Evolutionary conservation across 805 yeast genomes (phyloP).

Genomic region (Diddensiella caesifluorescens): DNA sequence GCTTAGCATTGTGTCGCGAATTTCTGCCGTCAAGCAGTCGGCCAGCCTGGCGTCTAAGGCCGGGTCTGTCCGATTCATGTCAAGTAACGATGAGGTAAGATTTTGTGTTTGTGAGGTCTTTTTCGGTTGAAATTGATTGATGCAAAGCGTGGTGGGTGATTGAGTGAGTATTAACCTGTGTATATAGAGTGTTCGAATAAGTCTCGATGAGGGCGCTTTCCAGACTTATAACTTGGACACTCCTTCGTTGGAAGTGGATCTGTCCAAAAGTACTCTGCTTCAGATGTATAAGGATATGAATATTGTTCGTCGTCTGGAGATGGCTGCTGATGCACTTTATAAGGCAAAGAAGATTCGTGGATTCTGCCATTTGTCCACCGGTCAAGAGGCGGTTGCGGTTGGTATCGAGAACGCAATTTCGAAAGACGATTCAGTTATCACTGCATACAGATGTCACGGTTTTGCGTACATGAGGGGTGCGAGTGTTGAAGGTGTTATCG

Average conservation of each 20-base stretch:
- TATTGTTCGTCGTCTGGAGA: constrained; percentile 87
- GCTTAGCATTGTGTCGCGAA: neutral
- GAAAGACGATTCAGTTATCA: constrained; percentile 79
- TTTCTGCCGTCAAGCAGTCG: constrained; percentile 1
- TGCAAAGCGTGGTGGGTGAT: too few relatives aligned
- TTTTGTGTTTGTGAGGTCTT: neutral
- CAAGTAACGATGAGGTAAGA: neutral
- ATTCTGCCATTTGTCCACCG: constrained; percentile 96
- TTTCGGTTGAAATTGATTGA: neutral
- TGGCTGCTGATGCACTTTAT: constrained; percentile 97
- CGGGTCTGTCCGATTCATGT: neutral
- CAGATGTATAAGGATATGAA: constrained; percentile 97
- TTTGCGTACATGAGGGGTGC: constrained; percentile 96
- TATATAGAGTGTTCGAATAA: constrained; percentile 23
- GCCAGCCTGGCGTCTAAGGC: neutral
- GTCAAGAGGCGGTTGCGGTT: constrained; percentile 98
- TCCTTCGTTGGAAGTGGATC: constrained; percentile 68
- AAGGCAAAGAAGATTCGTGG: constrained; percentile 99
- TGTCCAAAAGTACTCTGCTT: constrained; percentile 73
- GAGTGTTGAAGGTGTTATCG: constrained; percentile 80
- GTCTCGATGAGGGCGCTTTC: constrained; percentile 73
- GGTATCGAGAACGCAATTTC: constrained; percentile 95
- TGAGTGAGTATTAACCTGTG: too few relatives aligned
- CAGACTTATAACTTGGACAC: constrained; percentile 77
- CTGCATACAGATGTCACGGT: constrained; percentile 99